These are phyloP conservation scores for Phragmites australis DNA, from an alignment of 176 grass and related monocot species.

Conservation along the genomic window DNA sequence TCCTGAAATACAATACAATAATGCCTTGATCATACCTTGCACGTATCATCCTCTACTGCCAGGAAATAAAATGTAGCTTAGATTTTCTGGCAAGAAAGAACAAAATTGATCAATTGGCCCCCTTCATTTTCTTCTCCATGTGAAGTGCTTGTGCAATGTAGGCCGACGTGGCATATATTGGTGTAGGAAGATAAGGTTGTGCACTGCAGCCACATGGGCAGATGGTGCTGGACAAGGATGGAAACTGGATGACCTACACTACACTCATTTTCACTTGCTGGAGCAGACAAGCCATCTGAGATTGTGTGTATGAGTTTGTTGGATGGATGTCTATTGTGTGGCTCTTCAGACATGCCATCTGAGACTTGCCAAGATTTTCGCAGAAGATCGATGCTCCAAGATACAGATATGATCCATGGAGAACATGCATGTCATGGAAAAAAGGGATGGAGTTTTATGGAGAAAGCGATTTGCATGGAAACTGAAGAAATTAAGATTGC, in stretches of 20 bases:
- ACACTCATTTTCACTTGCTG: background rate
- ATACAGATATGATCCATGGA: no score
- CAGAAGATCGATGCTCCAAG: no score
- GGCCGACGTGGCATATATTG: background rate
- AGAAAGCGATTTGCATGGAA: no score
- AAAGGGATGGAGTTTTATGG: no score
- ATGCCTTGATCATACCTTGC: background rate
- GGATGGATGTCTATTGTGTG: no score
- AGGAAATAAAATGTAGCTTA: background rate
- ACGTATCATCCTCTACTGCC: background rate
- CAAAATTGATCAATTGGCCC: background rate
- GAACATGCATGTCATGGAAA: no score
- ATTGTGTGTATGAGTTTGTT: no score
- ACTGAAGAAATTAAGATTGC: no score
- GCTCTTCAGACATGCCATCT: no score
- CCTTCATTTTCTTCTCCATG: background rate
- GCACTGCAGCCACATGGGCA: conserved; percentile 23
- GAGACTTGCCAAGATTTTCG: no score
- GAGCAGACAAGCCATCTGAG: background rate
- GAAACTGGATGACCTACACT: background rate
- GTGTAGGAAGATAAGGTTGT: conserved; percentile 1
- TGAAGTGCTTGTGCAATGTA: conserved; percentile 3
- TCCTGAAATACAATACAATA: no score
- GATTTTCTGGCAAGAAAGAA: conserved; percentile 4
- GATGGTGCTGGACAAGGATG: background rate